Percentiles rank a stretch among this genome's conserved stretches.
phyloP scores from a whole-genome alignment of 192 early-diverging fungal species.

The Glomus cerebriforme region DNA sequence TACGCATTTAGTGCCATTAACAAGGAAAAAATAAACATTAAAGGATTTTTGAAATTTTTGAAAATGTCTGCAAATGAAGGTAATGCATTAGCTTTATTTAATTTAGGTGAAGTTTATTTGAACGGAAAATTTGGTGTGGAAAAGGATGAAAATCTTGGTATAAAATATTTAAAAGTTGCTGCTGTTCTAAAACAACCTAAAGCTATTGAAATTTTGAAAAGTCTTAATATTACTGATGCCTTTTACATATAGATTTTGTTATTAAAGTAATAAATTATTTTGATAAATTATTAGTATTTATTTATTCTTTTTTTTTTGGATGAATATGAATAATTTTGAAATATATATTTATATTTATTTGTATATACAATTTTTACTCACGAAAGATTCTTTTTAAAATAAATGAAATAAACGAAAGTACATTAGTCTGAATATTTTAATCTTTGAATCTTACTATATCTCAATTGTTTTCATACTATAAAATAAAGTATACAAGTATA shows the following conservation, averaged over 20 bases:
- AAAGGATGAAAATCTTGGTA: conserved; percentile 1
- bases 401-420: too few species aligned
- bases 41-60: not conserved
- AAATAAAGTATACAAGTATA: too few species aligned
- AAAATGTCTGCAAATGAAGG: not conserved
- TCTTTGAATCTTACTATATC: too few species aligned
- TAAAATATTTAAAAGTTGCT: not conserved
- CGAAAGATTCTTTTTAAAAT: too few species aligned
- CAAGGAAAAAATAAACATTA: not conserved
- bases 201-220: conserved; percentile 42
- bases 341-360: too few species aligned
- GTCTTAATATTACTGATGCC: not conserved
- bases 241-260: not conserved
- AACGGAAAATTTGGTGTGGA: not conserved
- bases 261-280: too few species aligned
- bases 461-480: too few species aligned
- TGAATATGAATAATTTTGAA: too few species aligned
- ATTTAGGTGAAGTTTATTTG: not conserved
- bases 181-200: not conserved
- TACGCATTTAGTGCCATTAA: conserved; percentile 11
- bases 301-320: too few species aligned
- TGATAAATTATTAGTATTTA: too few species aligned
- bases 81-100: conserved; percentile 1
- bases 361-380: too few species aligned
- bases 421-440: too few species aligned